A percentile compares a stretch with the other conserved stretches of the same genome.
These are phyloP conservation scores for Ophiostoma novo-ulmi DNA, from an alignment of 2,329 filamentous ascomycete species.

Conservation along the genomic window DNA sequence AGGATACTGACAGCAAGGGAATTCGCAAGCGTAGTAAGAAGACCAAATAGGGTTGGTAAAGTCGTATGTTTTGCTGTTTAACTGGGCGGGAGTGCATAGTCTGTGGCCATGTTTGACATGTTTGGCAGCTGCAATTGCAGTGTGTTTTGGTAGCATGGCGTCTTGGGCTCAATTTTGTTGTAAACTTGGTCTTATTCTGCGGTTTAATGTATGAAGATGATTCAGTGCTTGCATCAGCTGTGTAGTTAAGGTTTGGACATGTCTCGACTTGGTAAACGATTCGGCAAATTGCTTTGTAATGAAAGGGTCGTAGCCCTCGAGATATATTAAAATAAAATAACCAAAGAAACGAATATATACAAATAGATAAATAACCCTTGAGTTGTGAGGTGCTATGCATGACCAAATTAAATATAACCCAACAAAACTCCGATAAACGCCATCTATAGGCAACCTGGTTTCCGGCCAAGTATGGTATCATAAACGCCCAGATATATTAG, in stretches of 20 bases:
- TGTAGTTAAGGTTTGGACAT: neutral
- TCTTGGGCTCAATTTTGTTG: slow-evolving; percentile 8
- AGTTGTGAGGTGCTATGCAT: slow-evolving; percentile 19
- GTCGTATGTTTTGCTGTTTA: neutral
- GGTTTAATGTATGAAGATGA: neutral
- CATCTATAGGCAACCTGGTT: slow-evolving; percentile 10
- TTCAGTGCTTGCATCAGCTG: neutral
- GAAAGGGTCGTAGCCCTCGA: neutral
- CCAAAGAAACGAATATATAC: neutral
- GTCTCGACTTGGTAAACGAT: neutral
- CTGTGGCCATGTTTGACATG: neutral
- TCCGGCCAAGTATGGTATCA: slow-evolving; percentile 18
- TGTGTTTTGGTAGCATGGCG: slow-evolving; percentile 17
- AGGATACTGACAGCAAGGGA: neutral
- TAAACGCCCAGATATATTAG: neutral
- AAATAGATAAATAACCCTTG: neutral
- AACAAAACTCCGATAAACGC: slow-evolving; percentile 8
- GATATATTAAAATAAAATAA: slow-evolving; percentile 1
- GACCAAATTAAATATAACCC: slow-evolving; percentile 5
- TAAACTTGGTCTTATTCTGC: neutral
- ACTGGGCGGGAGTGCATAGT: neutral
- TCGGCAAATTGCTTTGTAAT: neutral
- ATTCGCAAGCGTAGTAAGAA: slow-evolving; percentile 20
- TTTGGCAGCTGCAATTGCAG: neutral
- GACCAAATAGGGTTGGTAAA: slow-evolving; percentile 9